A percentile compares a stretch with the other conserved stretches of the same genome.
These are phyloP conservation scores for Plasmodium ovale DNA, from an alignment of 169 alveolate genomes.

Conservation along the genomic window DNA sequence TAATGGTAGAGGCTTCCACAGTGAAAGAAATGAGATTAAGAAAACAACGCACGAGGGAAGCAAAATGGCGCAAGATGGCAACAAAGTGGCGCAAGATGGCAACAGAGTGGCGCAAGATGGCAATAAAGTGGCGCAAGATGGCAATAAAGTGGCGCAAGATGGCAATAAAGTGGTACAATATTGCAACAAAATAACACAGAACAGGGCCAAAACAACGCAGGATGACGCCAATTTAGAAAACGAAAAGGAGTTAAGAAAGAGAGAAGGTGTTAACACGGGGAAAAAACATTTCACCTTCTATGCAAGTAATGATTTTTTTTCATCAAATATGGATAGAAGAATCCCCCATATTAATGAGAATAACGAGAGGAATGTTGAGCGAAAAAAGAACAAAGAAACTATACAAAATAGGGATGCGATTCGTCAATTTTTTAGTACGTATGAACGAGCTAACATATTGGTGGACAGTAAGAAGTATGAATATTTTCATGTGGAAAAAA, in stretches of 20 bases:
- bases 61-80: no score
- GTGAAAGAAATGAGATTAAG: no score
- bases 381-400: neutral
- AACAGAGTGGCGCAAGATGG: no score
- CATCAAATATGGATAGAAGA: no score
- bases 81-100: no score
- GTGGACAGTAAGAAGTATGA: constrained; percentile 33
- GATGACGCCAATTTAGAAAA: neutral
- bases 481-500: constrained; percentile 72
- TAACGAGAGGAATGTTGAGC: neutral
- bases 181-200: no score
- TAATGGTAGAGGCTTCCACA: no score
- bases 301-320: neutral
- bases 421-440: neutral
- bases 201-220: neutral
- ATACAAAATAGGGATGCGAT: constrained; percentile 1
- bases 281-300: neutral
- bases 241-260: neutral
- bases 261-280: neutral
- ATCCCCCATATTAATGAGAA: neutral
- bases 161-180: no score
- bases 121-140: no score
- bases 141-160: no score
- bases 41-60: no score
- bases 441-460: constrained; percentile 21